Percentiles rank a stretch among this genome's conserved stretches.
Conservation (phyloP, 495 filamentous ascomycete genomes). For the Tirmania nivea region DNA sequence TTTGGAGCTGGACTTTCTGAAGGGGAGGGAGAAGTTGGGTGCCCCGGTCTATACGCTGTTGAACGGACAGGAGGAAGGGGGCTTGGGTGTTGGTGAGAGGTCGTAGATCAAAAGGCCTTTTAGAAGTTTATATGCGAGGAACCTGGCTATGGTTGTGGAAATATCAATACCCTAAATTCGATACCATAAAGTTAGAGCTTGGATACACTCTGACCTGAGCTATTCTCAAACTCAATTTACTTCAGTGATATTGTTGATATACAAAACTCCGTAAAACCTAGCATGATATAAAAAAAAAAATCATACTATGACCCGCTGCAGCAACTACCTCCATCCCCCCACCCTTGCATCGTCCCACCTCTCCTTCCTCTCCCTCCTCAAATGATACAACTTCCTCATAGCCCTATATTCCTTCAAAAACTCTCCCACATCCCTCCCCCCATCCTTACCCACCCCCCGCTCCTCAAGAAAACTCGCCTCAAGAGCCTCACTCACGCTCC, state of each 20-base stretch:
- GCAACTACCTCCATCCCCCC: conserved; percentile 58
- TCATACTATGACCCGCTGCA: no score
- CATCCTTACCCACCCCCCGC: conserved; percentile 15
- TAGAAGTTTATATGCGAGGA: no score
- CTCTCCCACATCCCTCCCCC: conserved; percentile 37
- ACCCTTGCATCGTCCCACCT: conserved; percentile 90
- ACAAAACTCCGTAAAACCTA: no score
- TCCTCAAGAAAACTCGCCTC: conserved; percentile 69
- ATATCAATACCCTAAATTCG: no score
- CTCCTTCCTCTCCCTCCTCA: conserved; percentile 59
- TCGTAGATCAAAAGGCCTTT: neutral
- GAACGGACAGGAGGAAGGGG: conserved; percentile 12
- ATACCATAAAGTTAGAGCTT: no score
- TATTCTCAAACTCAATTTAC: no score
- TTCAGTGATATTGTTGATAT: no score
- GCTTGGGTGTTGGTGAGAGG: neutral
- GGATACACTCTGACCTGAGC: no score
- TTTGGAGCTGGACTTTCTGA: conserved; percentile 84
- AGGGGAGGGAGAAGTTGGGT: conserved; percentile 72
- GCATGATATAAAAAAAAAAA: no score
- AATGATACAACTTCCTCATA: conserved; percentile 49
- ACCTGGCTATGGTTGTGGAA: no score
- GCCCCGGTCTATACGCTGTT: conserved; percentile 74
- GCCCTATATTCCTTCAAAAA: conserved; percentile 64
- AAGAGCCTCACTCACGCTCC: conserved; percentile 54